Evolutionary conservation across 257 asterid species (phyloP).

Genomic region (Solanum rostratum): DNA sequence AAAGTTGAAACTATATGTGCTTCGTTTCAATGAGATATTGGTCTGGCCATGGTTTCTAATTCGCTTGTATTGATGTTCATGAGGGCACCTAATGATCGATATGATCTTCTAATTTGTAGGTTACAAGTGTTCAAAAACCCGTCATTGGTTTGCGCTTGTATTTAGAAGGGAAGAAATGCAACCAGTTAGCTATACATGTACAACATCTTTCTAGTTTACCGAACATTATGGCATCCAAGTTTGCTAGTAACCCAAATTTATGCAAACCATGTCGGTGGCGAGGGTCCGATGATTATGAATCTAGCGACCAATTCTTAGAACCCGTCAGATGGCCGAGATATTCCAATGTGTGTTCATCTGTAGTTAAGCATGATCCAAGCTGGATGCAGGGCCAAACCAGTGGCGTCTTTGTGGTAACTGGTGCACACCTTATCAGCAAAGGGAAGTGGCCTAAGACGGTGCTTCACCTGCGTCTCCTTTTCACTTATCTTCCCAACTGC

Average conservation of each 20-base stretch:
- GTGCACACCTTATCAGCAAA: constrained; percentile 75
- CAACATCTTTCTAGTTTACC: constrained; percentile 92
- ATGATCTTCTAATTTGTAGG: constrained; percentile 28
- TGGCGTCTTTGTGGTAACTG: constrained; percentile 75
- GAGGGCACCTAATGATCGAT: neutral
- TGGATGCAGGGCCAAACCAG: constrained; percentile 46
- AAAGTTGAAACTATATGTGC: neutral
- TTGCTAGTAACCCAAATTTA: constrained; percentile 15
- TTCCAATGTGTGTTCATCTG: constrained; percentile 69
- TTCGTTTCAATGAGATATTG: neutral
- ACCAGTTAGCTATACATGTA: constrained; percentile 74
- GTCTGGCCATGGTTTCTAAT: neutral
- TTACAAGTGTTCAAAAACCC: constrained; percentile 69
- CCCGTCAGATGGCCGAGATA: constrained; percentile 76
- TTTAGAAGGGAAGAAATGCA: constrained; percentile 84
- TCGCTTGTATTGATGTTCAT: neutral
- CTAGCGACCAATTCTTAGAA: constrained; percentile 60
- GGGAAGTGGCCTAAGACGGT: constrained; percentile 84
- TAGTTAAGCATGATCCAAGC: constrained; percentile 59
- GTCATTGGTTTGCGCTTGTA: constrained; percentile 78
- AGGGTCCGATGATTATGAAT: constrained; percentile 78
- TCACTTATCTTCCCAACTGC: constrained; percentile 63
- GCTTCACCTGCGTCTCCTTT: constrained; percentile 87
- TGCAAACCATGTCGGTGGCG: constrained; percentile 57
- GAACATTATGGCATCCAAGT: constrained; percentile 35